Evolutionary conservation across 768 basidiomycete species (phyloP), one percentile per base, ranked within the genome.

Genomic region (Leccinum boreale): DNA sequence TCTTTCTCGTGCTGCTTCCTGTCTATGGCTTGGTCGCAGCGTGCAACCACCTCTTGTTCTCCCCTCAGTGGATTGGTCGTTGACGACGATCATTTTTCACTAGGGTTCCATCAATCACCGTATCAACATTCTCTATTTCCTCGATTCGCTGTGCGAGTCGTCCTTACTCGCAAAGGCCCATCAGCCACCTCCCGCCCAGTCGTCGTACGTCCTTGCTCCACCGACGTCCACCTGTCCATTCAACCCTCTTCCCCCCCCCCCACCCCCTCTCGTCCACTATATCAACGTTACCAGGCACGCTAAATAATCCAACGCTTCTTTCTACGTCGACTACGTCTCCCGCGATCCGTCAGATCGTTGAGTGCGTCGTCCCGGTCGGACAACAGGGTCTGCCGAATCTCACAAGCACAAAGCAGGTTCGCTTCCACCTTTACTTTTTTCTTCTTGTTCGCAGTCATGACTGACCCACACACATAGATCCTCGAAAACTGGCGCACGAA

Each of bases 111-210:
- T 96, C 19, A 95, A 97, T 11, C 85, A 89, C 31, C 80, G 92
- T n/a, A 95, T 98, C 65, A 97, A 97, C 72, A 88, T 96, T 58
- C 77, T 97, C 0, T 93, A 97, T 70, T 86, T 95, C 68, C 82
- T 98, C 46, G 94, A 95, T 71, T 86, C 89, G 1, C 79, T 97
- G 12, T 94, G 90, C 70, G 92, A 93, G 67, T 81, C 86, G 0
- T 91, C 85, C 33, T 77, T 90, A 3, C 77, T 88, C 31, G 84
- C 85, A 49, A 88, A 84, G 62, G 82, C 86, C 1, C 81, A 82
- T 50, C 71, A 72, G 48, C 62, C 59, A 47, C 76, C 33, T 6
- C 14, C 33, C 33, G 14, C 33, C 5, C 14, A 35, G 33, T 35
- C 33, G 14, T 35, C 33, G 33, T 35, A 35, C 33, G 33, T 35